These are phyloP conservation scores for Trametes cingulata DNA, from an alignment of 768 basidiomycete genomes.

Conservation along the genomic window DNA sequence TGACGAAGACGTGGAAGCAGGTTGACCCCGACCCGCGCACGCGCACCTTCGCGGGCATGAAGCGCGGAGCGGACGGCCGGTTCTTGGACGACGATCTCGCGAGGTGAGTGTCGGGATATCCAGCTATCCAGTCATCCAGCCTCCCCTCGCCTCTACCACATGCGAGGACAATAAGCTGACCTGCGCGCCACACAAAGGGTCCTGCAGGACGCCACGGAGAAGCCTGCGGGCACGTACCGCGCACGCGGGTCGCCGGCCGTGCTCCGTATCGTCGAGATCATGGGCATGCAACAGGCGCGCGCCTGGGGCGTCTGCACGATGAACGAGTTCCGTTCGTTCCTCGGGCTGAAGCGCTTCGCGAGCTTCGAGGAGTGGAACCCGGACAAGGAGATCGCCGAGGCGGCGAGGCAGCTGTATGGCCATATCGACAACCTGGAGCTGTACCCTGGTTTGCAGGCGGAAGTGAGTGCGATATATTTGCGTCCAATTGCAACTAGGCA, in stretches of 20 bases:
- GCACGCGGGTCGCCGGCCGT: slow-evolving; percentile 49
- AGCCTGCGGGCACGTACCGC: slow-evolving; percentile 47
- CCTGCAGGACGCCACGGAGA: slow-evolving; percentile 47
- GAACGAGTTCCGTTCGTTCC: slow-evolving; percentile 73
- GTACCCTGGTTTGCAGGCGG: slow-evolving; percentile 47
- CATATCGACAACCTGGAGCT: slow-evolving; percentile 81
- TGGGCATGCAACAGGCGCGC: slow-evolving; percentile 56
- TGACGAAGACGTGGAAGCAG: slow-evolving; percentile 18
- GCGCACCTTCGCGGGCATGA: slow-evolving; percentile 35
- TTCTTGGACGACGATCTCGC: slow-evolving; percentile 57
- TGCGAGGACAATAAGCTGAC: neutral
- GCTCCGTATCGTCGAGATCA: slow-evolving; percentile 53
- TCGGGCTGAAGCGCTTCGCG: slow-evolving; percentile 66
- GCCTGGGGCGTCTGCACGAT: slow-evolving; percentile 50
- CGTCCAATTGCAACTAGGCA: neutral
- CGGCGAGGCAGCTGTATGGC: slow-evolving; percentile 65
- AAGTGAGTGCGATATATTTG: slow-evolving; percentile 14
- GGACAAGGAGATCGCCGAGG: slow-evolving; percentile 51
- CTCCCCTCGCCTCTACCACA: neutral
- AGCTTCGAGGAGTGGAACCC: slow-evolving; percentile 76
- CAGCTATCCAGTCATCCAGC: neutral
- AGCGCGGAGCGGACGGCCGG: slow-evolving; percentile 36
- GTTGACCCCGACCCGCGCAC: slow-evolving; percentile 27
- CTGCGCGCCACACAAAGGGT: slow-evolving; percentile 27
- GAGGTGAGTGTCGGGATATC: slow-evolving; percentile 7